These are phyloP conservation scores for Melanogaster broomeanus DNA, from an alignment of 768 basidiomycete genomes.

Conservation along the genomic window DNA sequence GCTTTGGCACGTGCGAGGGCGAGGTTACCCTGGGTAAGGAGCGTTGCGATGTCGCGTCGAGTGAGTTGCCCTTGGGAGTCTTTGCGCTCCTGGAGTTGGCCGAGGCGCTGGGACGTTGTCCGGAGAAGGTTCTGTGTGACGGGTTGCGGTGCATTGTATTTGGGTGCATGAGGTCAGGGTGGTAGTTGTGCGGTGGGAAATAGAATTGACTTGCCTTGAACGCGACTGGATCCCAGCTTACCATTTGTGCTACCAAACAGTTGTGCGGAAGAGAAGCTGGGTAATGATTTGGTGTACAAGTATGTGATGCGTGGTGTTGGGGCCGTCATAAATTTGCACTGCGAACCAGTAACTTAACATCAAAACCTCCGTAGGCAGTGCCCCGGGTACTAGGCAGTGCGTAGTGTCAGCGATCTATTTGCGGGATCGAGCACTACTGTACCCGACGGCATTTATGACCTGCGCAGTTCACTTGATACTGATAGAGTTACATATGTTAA, in stretches of 20 bases:
- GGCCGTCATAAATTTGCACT: neutral
- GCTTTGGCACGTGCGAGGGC: constrained; percentile 72
- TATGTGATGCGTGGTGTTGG: neutral
- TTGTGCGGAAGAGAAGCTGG: neutral
- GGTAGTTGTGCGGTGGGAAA: neutral
- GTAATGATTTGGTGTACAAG: neutral
- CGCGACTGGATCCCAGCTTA: constrained; percentile 30
- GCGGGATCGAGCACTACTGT: no score
- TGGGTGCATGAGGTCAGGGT: neutral
- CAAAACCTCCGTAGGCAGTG: no score
- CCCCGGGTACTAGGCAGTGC: no score
- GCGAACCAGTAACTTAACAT: no score
- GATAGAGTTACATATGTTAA: no score
- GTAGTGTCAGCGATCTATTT: no score
- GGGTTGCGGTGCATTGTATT: neutral
- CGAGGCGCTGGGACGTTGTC: constrained; percentile 62
- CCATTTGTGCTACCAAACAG: constrained; percentile 14
- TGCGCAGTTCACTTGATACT: no score
- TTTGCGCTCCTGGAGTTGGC: constrained; percentile 69
- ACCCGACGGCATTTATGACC: no score
- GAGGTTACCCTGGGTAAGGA: constrained; percentile 62
- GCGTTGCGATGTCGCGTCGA: constrained; percentile 66
- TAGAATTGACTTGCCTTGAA: constrained; percentile 27
- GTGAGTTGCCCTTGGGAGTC: constrained; percentile 64
- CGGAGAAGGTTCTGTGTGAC: constrained; percentile 58